Conservation (phyloP, 192 early-diverging fungal species). For the Allomyces arbusculus region DNA sequence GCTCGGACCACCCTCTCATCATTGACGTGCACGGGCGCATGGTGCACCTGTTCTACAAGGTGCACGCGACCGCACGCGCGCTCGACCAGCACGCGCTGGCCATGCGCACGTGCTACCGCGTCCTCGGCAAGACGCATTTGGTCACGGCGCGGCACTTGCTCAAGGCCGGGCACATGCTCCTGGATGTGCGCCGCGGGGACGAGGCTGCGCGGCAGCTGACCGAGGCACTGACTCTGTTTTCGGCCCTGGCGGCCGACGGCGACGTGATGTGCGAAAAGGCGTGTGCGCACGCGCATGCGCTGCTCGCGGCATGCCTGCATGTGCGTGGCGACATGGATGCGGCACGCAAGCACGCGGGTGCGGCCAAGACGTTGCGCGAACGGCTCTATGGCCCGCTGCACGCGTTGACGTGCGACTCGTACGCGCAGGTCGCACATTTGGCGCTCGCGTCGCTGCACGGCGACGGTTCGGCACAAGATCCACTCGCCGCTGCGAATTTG, state of each 20-base stretch:
- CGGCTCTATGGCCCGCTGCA: background rate
- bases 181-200: background rate
- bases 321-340: background rate
- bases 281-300: background rate
- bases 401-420: background rate
- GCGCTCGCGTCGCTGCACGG: background rate
- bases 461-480: background rate
- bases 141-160: constrained; percentile 24
- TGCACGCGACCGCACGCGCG: constrained; percentile 8
- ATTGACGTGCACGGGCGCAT: constrained; percentile 24
- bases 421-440: background rate
- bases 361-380: background rate
- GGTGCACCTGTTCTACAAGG: constrained; percentile 11
- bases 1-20: constrained; percentile 13
- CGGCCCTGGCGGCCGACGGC: background rate
- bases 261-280: background rate
- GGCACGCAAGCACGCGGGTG: background rate
- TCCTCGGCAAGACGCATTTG: constrained; percentile 21
- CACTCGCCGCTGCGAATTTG: background rate
- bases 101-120: constrained; percentile 15
- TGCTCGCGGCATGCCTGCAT: background rate
- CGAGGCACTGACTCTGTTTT: background rate
- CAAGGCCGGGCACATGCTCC: constrained; percentile 3
- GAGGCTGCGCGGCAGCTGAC: background rate
- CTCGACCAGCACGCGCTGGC: constrained; percentile 16